phyloP scores from a whole-genome alignment of 2,329 filamentous ascomycete genomes.

The Aspergillus viridinutans region DNA sequence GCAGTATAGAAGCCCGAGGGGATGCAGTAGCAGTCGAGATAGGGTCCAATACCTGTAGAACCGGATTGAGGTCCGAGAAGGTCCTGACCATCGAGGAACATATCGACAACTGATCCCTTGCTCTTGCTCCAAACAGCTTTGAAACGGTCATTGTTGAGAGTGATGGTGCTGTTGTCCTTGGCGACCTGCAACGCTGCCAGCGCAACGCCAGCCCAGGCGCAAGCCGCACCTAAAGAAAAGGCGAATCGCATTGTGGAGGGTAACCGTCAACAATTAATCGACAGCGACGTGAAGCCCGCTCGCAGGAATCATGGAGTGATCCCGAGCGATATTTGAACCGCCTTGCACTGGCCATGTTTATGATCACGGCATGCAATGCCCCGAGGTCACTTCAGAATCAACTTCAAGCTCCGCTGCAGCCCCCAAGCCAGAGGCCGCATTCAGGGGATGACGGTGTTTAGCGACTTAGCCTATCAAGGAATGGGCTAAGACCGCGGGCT shows the following conservation, averaged over 20 bases:
- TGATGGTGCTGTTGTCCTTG: constrained; percentile 20
- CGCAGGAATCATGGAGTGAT: background rate
- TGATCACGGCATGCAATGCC: constrained; percentile 2
- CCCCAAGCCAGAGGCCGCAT: background rate
- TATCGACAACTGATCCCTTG: constrained; percentile 38
- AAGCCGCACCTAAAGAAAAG: constrained; percentile 1
- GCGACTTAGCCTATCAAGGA: background rate
- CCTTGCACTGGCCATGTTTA: background rate
- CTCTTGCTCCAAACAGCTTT: constrained; percentile 43
- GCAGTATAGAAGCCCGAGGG: constrained; percentile 58
- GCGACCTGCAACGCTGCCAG: constrained; percentile 15
- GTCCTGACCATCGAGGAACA: constrained; percentile 49
- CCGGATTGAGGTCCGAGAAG: constrained; percentile 47
- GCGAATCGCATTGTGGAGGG: constrained; percentile 6
- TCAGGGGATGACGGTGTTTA: background rate
- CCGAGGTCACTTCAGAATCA: background rate
- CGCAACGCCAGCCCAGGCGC: constrained; percentile 7
- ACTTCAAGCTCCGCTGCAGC: background rate
- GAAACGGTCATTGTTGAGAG: constrained; percentile 44
- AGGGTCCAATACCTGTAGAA: constrained; percentile 51
- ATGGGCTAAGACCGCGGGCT: background rate
- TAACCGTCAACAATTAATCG: background rate
- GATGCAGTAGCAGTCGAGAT: constrained; percentile 62
- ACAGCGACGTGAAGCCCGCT: background rate
- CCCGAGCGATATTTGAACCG: background rate